Evolutionary conservation across 768 basidiomycete species (phyloP).

Genomic region (Tephrocybe sp.): DNA sequence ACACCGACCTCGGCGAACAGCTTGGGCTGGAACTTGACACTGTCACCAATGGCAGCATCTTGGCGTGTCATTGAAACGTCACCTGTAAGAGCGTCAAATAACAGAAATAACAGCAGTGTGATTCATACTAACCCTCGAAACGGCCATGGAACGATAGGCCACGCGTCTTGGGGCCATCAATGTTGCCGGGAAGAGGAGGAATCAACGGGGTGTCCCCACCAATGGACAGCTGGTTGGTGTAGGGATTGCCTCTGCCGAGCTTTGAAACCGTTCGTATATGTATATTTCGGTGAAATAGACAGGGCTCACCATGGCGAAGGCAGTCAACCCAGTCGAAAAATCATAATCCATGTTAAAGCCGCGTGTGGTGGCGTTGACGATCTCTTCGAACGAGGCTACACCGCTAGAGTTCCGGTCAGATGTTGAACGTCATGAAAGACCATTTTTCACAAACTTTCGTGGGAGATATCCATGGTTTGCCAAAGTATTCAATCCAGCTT

Average conservation of each 20-base stretch:
- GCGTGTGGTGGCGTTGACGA: conserved; percentile 6
- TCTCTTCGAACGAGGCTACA: conserved; percentile 14
- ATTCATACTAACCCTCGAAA: conserved; percentile 12
- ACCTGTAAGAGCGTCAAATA: background rate
- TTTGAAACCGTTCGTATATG: background rate
- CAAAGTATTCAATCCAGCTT: conserved; percentile 16
- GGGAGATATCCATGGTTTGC: conserved; percentile 18
- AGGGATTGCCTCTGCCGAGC: conserved; percentile 12
- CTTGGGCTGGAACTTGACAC: conserved; percentile 7
- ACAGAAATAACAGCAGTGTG: background rate
- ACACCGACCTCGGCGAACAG: conserved; percentile 8
- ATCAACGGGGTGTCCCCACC: conserved; percentile 7
- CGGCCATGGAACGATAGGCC: conserved; percentile 14
- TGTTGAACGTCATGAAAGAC: background rate
- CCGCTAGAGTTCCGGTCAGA: conserved; percentile 3
- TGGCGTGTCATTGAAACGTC: conserved; percentile 17
- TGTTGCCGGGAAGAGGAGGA: conserved; percentile 14
- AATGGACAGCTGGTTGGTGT: conserved; percentile 11
- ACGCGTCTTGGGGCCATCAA: conserved; percentile 11
- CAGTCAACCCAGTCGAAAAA: conserved; percentile 12
- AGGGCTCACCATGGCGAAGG: conserved; percentile 13
- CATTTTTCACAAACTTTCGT: conserved; percentile 10
- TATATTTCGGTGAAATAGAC: background rate
- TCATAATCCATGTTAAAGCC: conserved; percentile 16
- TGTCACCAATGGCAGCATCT: conserved; percentile 14